Evolutionary conservation across 768 basidiomycete species (phyloP), one percentile per base, ranked within the genome.

Genomic region (Agaricus blazei): DNA sequence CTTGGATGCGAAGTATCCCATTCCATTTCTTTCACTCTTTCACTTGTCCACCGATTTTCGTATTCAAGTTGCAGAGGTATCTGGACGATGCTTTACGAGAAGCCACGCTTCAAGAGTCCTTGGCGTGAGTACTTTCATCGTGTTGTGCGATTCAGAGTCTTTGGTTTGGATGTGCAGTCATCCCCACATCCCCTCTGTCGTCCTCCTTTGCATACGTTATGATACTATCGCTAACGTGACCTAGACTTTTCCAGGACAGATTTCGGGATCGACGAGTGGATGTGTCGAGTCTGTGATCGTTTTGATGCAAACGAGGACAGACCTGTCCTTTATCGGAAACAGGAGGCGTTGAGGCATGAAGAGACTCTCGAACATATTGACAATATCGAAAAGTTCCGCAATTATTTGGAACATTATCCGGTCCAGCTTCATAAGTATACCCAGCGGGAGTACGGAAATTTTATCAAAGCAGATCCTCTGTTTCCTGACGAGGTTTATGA

Each of bases 261-360:
- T 41, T 50, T 56, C 34, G n/a, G 12, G 14, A 27, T 9, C 29
- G 48, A 56, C 54, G 48, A 56, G 48, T 56, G 47, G 47, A 44
- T 50, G 38, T 56, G 54, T 24, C 54, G 54, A 12, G 15, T 50
- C 29, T 56, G 54, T 28, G 31, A 49, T 40, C 54, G 48, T 27
- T 56, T 50, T 31, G n/a, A 41, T 23, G 41, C 19, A 28, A 49
- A 23, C 40, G 9, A 15, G 5, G 4, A 49, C 28, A 44, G 44
- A 34, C 54, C 54, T 3, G 34, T 50, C 19, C 38, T 56, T 12
- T 50, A 43, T 11, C 48, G 40, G 5, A 50, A 50, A 44, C 47
- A 41, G 12, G 31, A 43, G 9, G 54, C 54, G 5, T 0, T 56
- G 12, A 5, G 27, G 19, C 54, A 56, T 48, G 54, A 56, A 31